These are phyloP conservation scores for Phialophora expanda DNA, from an alignment of 2,329 filamentous ascomycete genomes.

Conservation along the genomic window DNA sequence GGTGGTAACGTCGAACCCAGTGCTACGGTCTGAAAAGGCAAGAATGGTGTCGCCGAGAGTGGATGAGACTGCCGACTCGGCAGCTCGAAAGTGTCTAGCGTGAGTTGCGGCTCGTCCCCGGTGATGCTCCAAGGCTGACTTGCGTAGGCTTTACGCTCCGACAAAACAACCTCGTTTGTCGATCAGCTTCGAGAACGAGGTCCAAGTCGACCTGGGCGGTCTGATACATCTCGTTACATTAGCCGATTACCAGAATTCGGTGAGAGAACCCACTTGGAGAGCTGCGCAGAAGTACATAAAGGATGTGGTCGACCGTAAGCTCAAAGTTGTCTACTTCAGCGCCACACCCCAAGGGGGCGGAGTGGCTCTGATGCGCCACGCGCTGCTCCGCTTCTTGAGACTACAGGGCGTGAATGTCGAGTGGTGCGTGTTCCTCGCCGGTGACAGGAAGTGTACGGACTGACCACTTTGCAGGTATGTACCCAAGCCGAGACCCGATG, in stretches of 20 bases:
- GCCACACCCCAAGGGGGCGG: slow-evolving; percentile 81
- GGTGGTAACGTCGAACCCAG: slow-evolving; percentile 56
- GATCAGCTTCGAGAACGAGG: slow-evolving; percentile 69
- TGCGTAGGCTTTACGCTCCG: slow-evolving; percentile 70
- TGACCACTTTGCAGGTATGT: slow-evolving; percentile 59
- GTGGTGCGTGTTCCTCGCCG: slow-evolving; percentile 64
- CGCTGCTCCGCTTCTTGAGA: slow-evolving; percentile 72
- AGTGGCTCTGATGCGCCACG: slow-evolving; percentile 81
- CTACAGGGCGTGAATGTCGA: slow-evolving; percentile 70
- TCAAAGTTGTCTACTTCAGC: slow-evolving; percentile 78
- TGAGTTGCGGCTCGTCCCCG: slow-evolving; percentile 48
- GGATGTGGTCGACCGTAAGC: slow-evolving; percentile 66
- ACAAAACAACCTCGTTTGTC: slow-evolving; percentile 70
- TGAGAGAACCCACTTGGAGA: slow-evolving; percentile 67
- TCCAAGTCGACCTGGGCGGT: slow-evolving; percentile 72
- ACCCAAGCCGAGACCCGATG: slow-evolving; percentile 76
- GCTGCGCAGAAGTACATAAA: slow-evolving; percentile 67
- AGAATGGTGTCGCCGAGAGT: slow-evolving; percentile 58
- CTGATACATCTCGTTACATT: slow-evolving; percentile 65
- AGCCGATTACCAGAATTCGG: slow-evolving; percentile 66
- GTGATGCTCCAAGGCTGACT: slow-evolving; percentile 11
- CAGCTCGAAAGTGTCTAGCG: slow-evolving; percentile 79
- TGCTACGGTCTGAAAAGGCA: slow-evolving; percentile 45
- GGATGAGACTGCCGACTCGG: slow-evolving; percentile 81
- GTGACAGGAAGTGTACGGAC: not conserved